Base-by-base conservation (phyloP, 1,284 basidiomycete species). In the Hemileia vastatrix region DNA sequence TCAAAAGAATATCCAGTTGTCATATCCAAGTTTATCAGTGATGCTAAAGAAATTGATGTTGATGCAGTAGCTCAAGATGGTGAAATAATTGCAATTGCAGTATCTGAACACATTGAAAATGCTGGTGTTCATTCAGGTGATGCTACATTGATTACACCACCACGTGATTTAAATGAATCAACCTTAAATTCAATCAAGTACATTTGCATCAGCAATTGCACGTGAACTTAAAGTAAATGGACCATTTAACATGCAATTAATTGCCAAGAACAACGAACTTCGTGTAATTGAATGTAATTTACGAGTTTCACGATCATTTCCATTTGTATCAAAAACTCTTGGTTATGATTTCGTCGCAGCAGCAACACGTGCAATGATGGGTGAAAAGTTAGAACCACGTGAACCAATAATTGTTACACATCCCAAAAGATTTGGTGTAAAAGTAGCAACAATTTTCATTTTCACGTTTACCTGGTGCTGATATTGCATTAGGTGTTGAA, bases 201-300 rank as follows among this genome's bases (percentile, higher is more conserved):
- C 92, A 71, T 93, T 93, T 15, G 96, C 93, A 0, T 85, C 85
- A 50, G 97, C 97, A 82, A 96, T 98, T 67, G 94, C 90, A 33
- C 87, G 90, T 67, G 92, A 92, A 18, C 83, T 98, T 64, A 95
- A 97, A 76, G 92, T 97, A 57, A 97, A 94, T 3, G 94, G 94
- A 27, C 94, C 94, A 1, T 97, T 88, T 83, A 98, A 98, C 78
- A 98, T 98, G 76, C 94, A 98, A 80, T 96, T 98, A 80, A 96
- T 98, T 71, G 93, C 93, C 64, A 97, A 98, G 83, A 88, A 97
- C 80, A 96, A 96, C 80, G 94, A 96, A 78, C 96, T 98, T 83
- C 97, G 97, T 82, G 94, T 98, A 71, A 98, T 98, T 76, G 94
- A 97, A 78, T 97, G 94, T 79, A 98, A 98, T 78, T 81, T 97